These are phyloP conservation scores for Elsinoe ampelina DNA, from an alignment of 2,329 filamentous ascomycete genomes.

Conservation along the genomic window DNA sequence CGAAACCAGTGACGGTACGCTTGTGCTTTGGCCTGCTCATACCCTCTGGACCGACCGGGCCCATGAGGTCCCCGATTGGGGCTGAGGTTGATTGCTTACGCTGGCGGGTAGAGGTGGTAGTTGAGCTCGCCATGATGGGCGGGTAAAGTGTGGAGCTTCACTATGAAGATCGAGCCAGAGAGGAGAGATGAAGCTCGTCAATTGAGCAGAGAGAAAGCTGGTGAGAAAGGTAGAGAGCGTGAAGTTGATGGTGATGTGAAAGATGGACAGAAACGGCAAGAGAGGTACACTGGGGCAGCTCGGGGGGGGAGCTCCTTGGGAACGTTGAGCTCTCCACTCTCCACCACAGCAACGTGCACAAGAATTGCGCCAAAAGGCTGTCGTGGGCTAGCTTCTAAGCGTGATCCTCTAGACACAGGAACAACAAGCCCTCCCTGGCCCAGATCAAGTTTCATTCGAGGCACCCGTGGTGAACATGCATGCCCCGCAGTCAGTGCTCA, in stretches of 20 bases:
- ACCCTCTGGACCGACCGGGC: constrained; percentile 67
- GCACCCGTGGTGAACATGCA: not conserved
- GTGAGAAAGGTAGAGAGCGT: not conserved
- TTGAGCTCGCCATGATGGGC: constrained; percentile 19
- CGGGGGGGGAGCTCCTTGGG: not conserved
- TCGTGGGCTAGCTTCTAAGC: not conserved
- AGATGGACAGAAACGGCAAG: constrained; percentile 6
- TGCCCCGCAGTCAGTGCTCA: constrained; percentile 10
- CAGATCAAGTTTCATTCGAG: not conserved
- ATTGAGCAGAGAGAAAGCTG: constrained; percentile 9
- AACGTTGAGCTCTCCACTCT: constrained; percentile 9
- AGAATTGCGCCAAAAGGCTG: constrained; percentile 1
- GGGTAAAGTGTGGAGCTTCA: not conserved
- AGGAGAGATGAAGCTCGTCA: not conserved
- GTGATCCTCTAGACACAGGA: not conserved
- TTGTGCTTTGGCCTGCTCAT: constrained; percentile 94
- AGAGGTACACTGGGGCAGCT: constrained; percentile 5
- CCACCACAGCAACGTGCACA: not conserved
- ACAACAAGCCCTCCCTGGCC: not conserved
- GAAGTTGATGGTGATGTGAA: not conserved
- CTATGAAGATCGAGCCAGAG: not conserved
- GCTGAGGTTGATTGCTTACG: constrained; percentile 72
- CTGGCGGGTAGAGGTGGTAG: constrained; percentile 48
- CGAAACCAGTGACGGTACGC: constrained; percentile 91
- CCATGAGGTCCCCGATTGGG: constrained; percentile 77